Evolutionary conservation across 139 green algal species (phyloP), one percentile per base, ranked within the genome.

Genomic region (Picochlorum sp.): DNA sequence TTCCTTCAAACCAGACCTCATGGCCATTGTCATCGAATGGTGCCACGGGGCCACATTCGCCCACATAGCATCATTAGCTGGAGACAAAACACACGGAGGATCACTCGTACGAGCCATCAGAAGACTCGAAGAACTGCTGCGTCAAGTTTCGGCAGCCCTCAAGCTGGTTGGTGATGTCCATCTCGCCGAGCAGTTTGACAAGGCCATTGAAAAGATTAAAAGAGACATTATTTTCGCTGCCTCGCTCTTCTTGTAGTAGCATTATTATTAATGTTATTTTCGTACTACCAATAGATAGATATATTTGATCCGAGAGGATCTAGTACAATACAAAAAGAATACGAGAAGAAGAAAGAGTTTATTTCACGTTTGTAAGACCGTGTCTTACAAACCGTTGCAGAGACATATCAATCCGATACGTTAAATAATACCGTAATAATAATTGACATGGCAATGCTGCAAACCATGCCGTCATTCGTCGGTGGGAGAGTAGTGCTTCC

Each of bases 71-170:
- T 78, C 81, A 34, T 67, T 85, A 59, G 59, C n/a, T 14, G 37
- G 21, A 54, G 65, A 68, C 4, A 59, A 49, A 49, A 67, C 14
- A 18, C 20, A 59, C 15, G 52, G 9, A 52, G 87, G 87, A 10
- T 87, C 81, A 2, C 51, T 94, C 54, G 84, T 94, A 18, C 76
- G 87, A 4, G 82, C 81, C 1, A 74, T 94, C 11, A 74, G 87
- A 34, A 71, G 87, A 18, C 60, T 89, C 49, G 84, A 92, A 68
- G 87, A 94, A 79, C 71, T 94, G 45, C 67, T 94, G 38, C 67
- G 77, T 5, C 87, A 92, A 78, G 54, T 90, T 51, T 64, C 26
- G n/a, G 51, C 45, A 9, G 78, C 68, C 13, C 28, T 70, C 18
- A 47, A 28, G 13, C 62, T 55, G 11, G 60, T 81, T 16, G 81